A percentile compares a stretch with the other conserved stretches of the same genome.
Evolutionary conservation across 2,329 filamentous ascomycete species (phyloP).

Genomic region (Pseudogymnoascus sp.): DNA sequence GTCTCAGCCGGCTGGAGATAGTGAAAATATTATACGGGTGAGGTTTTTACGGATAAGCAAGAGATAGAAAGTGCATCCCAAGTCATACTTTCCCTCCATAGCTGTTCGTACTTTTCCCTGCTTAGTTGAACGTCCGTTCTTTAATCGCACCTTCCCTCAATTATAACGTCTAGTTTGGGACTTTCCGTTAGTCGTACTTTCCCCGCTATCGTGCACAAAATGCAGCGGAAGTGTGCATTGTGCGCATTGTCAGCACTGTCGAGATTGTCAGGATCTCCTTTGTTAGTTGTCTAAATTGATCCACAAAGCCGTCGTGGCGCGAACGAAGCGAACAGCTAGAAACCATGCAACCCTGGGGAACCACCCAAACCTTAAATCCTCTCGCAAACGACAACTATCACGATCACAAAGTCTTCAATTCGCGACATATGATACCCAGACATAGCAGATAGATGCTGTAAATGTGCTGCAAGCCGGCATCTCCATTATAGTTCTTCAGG

Average conservation of each 20-base stretch:
- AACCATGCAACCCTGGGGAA: slow-evolving; percentile 7
- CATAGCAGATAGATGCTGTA: not conserved
- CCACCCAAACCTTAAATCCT: slow-evolving; percentile 5
- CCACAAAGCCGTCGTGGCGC: not conserved
- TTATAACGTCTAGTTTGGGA: too few relatives aligned
- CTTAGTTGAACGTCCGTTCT: too few relatives aligned
- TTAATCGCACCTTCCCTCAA: not conserved
- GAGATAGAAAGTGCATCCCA: not conserved
- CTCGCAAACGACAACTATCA: not conserved
- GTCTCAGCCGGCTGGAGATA: not conserved
- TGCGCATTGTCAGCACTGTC: not conserved
- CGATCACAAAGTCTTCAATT: not conserved
- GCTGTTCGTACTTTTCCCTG: too few relatives aligned
- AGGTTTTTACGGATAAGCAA: not conserved
- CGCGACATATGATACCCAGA: not conserved
- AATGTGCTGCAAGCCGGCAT: not conserved
- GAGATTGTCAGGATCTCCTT: not conserved
- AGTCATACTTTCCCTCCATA: not conserved
- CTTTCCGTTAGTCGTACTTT: not conserved
- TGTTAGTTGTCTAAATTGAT: not conserved
- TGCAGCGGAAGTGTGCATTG: too few relatives aligned
- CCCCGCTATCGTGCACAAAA: not conserved
- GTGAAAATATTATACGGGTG: not conserved
- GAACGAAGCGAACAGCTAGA: slow-evolving; percentile 3
- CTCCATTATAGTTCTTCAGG: not conserved